Percentiles rank a stretch among this genome's conserved stretches.
These are phyloP conservation scores for Aspergillus vadensis DNA, from an alignment of 2,329 filamentous ascomycete species.

Conservation along the genomic window DNA sequence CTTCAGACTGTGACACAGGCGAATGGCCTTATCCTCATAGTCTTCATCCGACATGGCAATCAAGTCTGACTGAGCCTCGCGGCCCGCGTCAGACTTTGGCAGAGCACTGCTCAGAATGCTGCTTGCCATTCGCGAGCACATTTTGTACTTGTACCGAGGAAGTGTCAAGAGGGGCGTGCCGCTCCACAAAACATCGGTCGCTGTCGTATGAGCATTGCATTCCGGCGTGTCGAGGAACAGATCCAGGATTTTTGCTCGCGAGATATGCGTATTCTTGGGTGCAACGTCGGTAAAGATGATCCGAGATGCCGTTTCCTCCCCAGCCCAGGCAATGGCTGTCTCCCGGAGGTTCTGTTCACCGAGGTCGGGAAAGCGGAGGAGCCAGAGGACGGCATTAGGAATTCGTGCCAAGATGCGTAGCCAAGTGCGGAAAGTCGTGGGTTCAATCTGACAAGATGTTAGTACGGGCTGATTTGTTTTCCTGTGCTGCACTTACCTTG, in stretches of 20 bases:
- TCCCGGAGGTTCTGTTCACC: conserved; percentile 82
- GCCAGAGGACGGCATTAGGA: conserved; percentile 89
- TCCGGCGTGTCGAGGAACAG: conserved; percentile 96
- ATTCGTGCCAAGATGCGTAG: conserved; percentile 82
- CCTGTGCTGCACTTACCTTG: conserved; percentile 64
- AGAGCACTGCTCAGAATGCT: conserved; percentile 90
- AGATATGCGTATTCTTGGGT: conserved; percentile 91
- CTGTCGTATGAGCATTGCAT: conserved; percentile 97
- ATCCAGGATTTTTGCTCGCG: conserved; percentile 86
- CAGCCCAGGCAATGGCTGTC: conserved; percentile 82
- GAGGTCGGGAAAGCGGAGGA: conserved; percentile 92
- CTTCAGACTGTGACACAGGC: conserved; percentile 63
- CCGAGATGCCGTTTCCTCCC: conserved; percentile 77
- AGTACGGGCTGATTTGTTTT: neutral
- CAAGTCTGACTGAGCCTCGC: conserved; percentile 69
- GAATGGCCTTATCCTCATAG: conserved; percentile 78
- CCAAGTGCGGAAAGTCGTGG: conserved; percentile 94
- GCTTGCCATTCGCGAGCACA: conserved; percentile 98
- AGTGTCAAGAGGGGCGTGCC: conserved; percentile 89
- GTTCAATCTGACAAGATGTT: conserved; percentile 73
- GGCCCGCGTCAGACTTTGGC: conserved; percentile 69
- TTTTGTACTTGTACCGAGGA: conserved; percentile 93
- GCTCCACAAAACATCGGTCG: conserved; percentile 94
- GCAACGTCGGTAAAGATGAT: conserved; percentile 96
- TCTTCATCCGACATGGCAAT: conserved; percentile 76